Percentiles rank a stretch among this genome's conserved stretches.
These are phyloP conservation scores for Neonectria faginata DNA, from an alignment of 2,329 filamentous ascomycete species.

Conservation along the genomic window DNA sequence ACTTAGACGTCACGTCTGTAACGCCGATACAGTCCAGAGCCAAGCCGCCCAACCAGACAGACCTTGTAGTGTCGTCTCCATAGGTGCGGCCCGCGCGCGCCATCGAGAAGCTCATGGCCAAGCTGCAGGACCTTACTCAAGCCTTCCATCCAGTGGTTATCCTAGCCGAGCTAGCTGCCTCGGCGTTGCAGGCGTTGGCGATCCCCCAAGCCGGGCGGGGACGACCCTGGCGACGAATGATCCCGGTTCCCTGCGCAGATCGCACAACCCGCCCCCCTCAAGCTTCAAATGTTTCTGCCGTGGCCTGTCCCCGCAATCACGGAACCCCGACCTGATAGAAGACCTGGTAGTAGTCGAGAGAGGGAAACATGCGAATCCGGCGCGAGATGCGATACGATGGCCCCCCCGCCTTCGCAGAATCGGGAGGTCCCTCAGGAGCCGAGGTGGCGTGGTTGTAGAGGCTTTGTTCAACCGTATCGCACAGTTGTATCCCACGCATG, in stretches of 20 bases:
- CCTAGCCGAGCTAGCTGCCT: slow-evolving; percentile 27
- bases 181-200: slow-evolving; percentile 41
- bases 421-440: slow-evolving; percentile 42
- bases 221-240: slow-evolving; percentile 38
- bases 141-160: slow-evolving; percentile 17
- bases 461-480: slow-evolving; percentile 43
- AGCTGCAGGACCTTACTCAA: slow-evolving; percentile 13
- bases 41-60: slow-evolving; percentile 17
- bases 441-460: slow-evolving; percentile 45
- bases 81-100: slow-evolving; percentile 23
- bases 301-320: slow-evolving; percentile 16
- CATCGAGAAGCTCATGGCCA: slow-evolving; percentile 19
- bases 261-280: slow-evolving; percentile 37
- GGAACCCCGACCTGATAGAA: slow-evolving; percentile 8
- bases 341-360: slow-evolving; percentile 5
- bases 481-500: slow-evolving; percentile 37
- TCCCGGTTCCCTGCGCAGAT: slow-evolving; percentile 46
- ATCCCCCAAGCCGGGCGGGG: slow-evolving; percentile 39
- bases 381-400: slow-evolving; percentile 40
- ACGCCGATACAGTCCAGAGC: slow-evolving; percentile 12
- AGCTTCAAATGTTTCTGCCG: slow-evolving; percentile 14
- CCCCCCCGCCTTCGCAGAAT: slow-evolving; percentile 27
- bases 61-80: slow-evolving; percentile 22
- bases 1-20: slow-evolving; percentile 7
- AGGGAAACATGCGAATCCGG: slow-evolving; percentile 24